Percentiles rank a stretch among this genome's conserved stretches.
Evolutionary conservation across 2,329 filamentous ascomycete genomes (phyloP).

Genomic region (Alternaria alternata): DNA sequence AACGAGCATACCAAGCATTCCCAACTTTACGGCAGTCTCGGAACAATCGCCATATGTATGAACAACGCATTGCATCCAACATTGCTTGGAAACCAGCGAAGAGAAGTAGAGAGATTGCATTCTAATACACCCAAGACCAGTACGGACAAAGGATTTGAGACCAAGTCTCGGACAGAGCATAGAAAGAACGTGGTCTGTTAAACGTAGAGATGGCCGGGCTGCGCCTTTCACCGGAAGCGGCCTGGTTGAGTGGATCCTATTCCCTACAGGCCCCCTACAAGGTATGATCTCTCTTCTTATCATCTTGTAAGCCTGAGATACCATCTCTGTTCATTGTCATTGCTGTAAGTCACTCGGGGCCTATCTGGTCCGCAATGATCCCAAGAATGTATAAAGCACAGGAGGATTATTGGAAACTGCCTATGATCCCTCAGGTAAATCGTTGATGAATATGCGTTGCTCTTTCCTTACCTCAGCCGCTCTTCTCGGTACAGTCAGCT

Average conservation of each 20-base stretch:
- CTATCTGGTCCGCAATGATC: constrained; percentile 4
- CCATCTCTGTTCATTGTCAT: constrained; percentile 4
- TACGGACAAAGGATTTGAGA: not conserved
- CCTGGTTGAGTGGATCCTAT: not conserved
- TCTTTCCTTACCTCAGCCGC: not conserved
- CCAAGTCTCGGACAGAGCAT: not conserved
- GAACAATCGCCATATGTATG: not conserved
- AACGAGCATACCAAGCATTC: constrained; percentile 2
- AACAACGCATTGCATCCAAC: not conserved
- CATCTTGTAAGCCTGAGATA: constrained; percentile 1
- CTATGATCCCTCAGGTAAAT: not conserved
- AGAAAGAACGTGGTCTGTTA: not conserved
- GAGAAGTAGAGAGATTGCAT: not conserved
- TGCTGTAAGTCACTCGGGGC: not conserved
- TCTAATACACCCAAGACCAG: not conserved
- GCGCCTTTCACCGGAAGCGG: not conserved
- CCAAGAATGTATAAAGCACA: constrained; percentile 4
- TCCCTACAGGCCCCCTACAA: not conserved
- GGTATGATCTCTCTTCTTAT: constrained; percentile 1
- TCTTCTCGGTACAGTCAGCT: constrained; percentile 1
- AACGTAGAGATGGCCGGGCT: not conserved
- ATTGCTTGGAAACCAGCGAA: not conserved
- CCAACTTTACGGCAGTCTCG: not conserved
- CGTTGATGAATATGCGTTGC: not conserved
- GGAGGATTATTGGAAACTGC: not conserved